Conservation (phyloP, 2,329 filamentous ascomycete genomes). For the Plenodomus tracheiphilus region DNA sequence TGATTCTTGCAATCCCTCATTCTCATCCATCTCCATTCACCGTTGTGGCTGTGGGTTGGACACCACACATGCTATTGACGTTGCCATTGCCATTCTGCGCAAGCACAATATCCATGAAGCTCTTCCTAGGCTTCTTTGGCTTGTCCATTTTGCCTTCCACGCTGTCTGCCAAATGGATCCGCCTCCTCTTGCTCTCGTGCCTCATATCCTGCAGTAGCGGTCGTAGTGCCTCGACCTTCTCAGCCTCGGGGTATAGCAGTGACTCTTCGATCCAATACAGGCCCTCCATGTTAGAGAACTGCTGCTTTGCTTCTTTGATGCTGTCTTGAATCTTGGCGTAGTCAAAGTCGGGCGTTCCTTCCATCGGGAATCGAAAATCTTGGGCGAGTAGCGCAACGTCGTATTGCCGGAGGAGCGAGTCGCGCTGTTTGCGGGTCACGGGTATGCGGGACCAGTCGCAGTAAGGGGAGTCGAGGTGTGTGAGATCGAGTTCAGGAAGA, state of each 20-base stretch:
- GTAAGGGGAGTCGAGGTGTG: conserved; percentile 36
- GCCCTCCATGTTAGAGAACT: conserved; percentile 44
- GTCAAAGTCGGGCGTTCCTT: conserved; percentile 44
- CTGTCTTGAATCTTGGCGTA: conserved; percentile 41
- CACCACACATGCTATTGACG: not conserved
- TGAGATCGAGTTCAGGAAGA: conserved; percentile 44
- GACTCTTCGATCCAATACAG: conserved; percentile 44
- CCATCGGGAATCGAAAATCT: conserved; percentile 43
- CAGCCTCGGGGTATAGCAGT: conserved; percentile 30
- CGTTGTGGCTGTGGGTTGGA: not conserved
- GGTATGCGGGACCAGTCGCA: conserved; percentile 42
- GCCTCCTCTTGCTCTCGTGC: conserved; percentile 29
- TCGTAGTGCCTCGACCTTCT: conserved; percentile 32
- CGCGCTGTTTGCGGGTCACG: conserved; percentile 39
- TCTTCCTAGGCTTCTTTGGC: conserved; percentile 38
- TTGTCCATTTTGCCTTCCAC: conserved; percentile 24
- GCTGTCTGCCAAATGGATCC: conserved; percentile 28
- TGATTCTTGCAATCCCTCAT: not conserved
- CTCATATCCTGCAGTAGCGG: conserved; percentile 37
- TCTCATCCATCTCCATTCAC: not conserved
- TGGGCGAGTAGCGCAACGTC: conserved; percentile 45
- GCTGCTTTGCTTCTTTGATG: conserved; percentile 40
- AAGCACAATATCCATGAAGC: conserved; percentile 42
- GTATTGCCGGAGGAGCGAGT: conserved; percentile 42
- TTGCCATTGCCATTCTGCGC: conserved; percentile 20